Percentiles rank a stretch among this genome's conserved stretches.
These are phyloP conservation scores for Apiotrichum laibachii DNA, from an alignment of 1,284 basidiomycete genomes.

Conservation along the genomic window DNA sequence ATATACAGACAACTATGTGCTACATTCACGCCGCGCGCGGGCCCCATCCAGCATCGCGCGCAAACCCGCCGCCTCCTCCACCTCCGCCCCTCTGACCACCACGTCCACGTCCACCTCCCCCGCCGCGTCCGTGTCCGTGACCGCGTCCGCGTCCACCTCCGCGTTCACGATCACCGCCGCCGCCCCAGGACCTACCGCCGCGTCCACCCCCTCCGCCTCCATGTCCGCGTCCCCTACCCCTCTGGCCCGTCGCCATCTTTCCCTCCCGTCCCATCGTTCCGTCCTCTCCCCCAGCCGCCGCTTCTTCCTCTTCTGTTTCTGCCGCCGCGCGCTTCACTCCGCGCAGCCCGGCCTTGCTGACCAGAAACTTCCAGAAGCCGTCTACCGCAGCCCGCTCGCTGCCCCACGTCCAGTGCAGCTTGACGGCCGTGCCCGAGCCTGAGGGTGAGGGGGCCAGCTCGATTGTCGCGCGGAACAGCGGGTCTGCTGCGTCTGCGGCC, in stretches of 20 bases:
- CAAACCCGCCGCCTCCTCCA: background rate
- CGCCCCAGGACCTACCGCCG: background rate
- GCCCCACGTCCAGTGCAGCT: constrained; percentile 66
- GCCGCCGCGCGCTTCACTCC: no score
- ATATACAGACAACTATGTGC: no score
- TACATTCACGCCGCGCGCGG: background rate
- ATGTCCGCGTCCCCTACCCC: background rate
- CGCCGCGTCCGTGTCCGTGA: background rate
- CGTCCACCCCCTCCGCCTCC: constrained; percentile 1
- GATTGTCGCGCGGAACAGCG: constrained; percentile 36
- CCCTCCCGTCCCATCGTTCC: background rate
- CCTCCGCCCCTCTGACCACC: background rate
- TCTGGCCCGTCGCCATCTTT: background rate
- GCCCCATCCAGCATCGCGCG: constrained; percentile 7
- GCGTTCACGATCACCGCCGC: background rate
- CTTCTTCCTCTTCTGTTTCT: background rate
- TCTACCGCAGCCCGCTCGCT: constrained; percentile 63
- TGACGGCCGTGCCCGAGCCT: constrained; percentile 33
- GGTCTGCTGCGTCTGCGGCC: constrained; percentile 6
- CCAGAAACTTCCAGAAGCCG: constrained; percentile 64
- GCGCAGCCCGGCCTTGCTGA: constrained; percentile 48
- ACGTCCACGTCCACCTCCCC: background rate
- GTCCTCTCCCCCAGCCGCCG: background rate
- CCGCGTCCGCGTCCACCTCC: background rate
- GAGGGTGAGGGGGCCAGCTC: background rate